Evolutionary conservation across 306 rosid species (phyloP).

Genomic region (Fagus sylvatica): DNA sequence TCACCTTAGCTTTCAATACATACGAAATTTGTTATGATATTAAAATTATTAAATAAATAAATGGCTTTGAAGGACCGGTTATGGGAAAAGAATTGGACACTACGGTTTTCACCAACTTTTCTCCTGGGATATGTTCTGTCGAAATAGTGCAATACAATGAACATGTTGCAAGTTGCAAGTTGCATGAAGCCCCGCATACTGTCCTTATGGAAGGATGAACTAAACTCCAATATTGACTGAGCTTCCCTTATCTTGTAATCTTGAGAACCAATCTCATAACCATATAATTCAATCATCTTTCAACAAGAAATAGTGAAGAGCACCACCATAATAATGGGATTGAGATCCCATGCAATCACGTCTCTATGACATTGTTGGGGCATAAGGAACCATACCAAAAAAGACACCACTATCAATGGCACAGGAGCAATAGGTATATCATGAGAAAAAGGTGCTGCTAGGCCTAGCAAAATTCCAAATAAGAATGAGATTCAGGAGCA

Average conservation of each 20-base stretch:
- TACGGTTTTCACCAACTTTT: neutral
- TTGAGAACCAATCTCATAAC: neutral
- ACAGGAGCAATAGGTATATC: too few relatives aligned
- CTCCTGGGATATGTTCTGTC: constrained; percentile 12
- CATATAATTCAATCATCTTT: neutral
- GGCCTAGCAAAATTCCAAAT: neutral
- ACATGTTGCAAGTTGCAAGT: constrained; percentile 8
- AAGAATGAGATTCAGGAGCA: neutral
- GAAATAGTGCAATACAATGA: constrained; percentile 3
- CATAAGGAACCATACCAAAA: neutral
- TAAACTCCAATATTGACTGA: neutral
- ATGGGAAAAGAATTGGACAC: neutral
- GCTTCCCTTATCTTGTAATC: neutral
- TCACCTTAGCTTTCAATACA: too few relatives aligned
- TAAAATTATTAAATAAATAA: too few relatives aligned
- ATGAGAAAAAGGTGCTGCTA: neutral
- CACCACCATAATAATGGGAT: neutral
- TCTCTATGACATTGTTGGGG: neutral
- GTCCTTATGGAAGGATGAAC: neutral
- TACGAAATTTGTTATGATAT: too few relatives aligned
- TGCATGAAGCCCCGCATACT: too few relatives aligned
- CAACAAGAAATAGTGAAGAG: neutral
- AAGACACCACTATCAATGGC: too few relatives aligned
- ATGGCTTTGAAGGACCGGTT: neutral
- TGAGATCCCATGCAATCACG: neutral